phyloP scores from a whole-genome alignment of 2,329 filamentous ascomycete genomes.

The Cordyceps pruinosa region DNA sequence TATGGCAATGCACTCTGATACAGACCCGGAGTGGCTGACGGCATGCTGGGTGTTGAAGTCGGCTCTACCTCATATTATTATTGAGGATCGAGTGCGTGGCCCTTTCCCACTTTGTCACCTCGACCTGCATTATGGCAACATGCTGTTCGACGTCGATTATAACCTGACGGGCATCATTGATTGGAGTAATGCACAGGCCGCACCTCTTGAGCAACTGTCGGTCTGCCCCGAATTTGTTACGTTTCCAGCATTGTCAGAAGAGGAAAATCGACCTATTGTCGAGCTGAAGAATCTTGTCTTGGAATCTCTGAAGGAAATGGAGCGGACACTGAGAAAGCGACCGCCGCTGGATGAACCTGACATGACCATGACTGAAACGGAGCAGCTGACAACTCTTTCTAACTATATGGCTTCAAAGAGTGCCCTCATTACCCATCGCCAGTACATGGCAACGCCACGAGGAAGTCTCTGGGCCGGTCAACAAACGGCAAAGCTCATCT shows the following conservation, averaged over 20 bases:
- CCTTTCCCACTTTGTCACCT: constrained; percentile 30
- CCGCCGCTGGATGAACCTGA: background rate
- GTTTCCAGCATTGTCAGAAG: constrained; percentile 21
- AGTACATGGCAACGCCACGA: constrained; percentile 20
- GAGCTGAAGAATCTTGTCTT: background rate
- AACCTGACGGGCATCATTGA: constrained; percentile 31
- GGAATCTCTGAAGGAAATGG: background rate
- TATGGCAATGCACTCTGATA: constrained; percentile 16
- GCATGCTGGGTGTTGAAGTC: constrained; percentile 27
- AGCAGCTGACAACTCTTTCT: constrained; percentile 16
- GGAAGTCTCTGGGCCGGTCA: constrained; percentile 16
- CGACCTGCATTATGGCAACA: constrained; percentile 31
- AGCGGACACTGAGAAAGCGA: background rate
- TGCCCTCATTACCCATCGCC: constrained; percentile 17
- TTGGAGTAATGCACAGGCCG: constrained; percentile 28
- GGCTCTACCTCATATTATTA: constrained; percentile 22
- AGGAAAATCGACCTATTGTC: background rate
- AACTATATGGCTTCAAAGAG: constrained; percentile 19
- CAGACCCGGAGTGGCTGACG: constrained; percentile 22
- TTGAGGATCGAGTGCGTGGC: constrained; percentile 24
- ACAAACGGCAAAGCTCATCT: constrained; percentile 18
- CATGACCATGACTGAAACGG: background rate
- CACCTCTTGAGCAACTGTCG: constrained; percentile 28
- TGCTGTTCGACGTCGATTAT: constrained; percentile 35
- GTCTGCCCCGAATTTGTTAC: constrained; percentile 27